Conservation (phyloP, 1,284 basidiomycete species). For the Cryptococcus sp. region DNA sequence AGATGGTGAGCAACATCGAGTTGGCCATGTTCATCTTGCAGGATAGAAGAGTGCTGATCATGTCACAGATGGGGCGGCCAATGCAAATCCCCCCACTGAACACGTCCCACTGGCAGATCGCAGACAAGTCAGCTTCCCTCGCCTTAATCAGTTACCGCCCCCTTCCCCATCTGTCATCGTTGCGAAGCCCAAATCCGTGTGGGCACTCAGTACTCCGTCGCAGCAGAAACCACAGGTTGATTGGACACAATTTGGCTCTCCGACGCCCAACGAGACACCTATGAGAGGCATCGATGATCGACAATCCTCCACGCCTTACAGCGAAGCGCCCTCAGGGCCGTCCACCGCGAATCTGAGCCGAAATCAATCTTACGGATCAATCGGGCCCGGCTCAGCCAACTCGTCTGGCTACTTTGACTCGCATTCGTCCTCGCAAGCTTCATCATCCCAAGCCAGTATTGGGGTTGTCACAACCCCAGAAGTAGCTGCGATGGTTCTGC, state of each 20-base stretch:
- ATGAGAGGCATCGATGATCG: not conserved
- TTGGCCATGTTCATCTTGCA: not conserved
- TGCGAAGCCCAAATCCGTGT: conserved; percentile 26
- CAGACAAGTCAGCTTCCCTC: conserved; percentile 21
- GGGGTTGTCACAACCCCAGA: conserved; percentile 12
- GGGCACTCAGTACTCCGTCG: conserved; percentile 32
- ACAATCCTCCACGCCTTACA: not conserved
- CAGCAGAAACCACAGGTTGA: conserved; percentile 15
- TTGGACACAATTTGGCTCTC: conserved; percentile 28
- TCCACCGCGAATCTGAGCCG: conserved; percentile 8
- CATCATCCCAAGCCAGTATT: conserved; percentile 3
- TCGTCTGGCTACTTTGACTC: conserved; percentile 27
- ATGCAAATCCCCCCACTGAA: not conserved
- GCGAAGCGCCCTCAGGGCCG: conserved; percentile 1
- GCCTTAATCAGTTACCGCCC: conserved; percentile 8
- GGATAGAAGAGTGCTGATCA: no score
- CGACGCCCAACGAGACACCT: conserved; percentile 18
- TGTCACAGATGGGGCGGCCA: not conserved
- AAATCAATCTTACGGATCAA: conserved; percentile 15
- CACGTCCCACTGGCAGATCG: conserved; percentile 19
- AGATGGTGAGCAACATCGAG: conserved; percentile 24
- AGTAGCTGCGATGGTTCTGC: conserved; percentile 1
- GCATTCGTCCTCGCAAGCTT: conserved; percentile 7
- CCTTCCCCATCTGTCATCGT: conserved; percentile 14
- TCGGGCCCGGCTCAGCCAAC: conserved; percentile 4